phyloP scores from a whole-genome alignment of 139 green algal genomes.

The Gonium pectorale region DNA sequence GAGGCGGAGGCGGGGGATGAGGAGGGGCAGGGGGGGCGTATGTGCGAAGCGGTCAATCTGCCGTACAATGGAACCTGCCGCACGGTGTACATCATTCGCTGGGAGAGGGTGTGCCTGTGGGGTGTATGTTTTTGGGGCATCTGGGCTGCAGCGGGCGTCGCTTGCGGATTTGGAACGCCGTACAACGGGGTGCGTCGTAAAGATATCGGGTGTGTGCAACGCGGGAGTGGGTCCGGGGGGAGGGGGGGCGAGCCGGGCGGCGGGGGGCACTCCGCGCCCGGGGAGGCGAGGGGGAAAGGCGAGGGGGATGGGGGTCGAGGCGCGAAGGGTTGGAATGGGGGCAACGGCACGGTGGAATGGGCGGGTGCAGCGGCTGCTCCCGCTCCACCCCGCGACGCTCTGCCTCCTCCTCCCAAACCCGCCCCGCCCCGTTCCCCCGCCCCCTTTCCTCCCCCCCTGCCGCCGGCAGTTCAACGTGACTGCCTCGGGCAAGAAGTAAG shows the following conservation, averaged over 20 bases:
- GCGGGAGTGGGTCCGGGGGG: no score
- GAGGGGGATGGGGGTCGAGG: neutral
- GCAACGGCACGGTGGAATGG: neutral
- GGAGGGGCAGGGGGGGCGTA: neutral
- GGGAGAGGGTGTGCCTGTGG: no score
- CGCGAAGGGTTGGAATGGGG: neutral
- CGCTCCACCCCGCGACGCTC: neutral
- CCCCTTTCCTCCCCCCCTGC: neutral
- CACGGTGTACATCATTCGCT: neutral
- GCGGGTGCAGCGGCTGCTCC: neutral
- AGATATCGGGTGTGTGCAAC: no score
- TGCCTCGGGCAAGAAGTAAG: conserved; percentile 49
- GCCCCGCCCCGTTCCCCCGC: neutral
- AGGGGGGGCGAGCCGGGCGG: no score
- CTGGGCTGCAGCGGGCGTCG: no score
- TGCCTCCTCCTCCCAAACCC: neutral
- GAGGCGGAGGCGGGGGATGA: neutral
- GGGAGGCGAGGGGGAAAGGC: neutral
- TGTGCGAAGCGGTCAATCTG: neutral
- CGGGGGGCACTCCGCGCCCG: no score
- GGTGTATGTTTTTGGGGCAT: no score
- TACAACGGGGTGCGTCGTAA: no score
- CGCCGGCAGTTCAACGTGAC: conserved; percentile 56
- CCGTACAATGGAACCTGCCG: neutral
- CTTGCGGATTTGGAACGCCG: no score